A percentile compares a stretch with the other conserved stretches of the same genome.
These are phyloP conservation scores for Magnolia officinalis DNA, from an alignment of 164 flowering plant species.

Conservation along the genomic window DNA sequence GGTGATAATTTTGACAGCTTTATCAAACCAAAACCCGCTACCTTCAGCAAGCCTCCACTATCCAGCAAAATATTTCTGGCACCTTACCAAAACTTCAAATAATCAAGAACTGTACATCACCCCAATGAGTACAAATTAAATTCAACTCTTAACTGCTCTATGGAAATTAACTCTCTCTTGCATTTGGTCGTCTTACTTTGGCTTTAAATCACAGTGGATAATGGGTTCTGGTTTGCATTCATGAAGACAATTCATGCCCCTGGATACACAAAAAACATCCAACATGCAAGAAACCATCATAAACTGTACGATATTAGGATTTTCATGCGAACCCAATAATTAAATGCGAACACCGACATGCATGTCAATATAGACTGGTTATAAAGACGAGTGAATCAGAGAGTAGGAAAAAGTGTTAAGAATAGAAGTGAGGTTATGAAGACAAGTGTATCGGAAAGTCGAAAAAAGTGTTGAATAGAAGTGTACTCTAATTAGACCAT, in stretches of 20 bases:
- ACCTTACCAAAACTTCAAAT: conserved; percentile 86
- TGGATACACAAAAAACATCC: conserved; percentile 26
- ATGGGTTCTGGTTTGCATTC: conserved; percentile 95
- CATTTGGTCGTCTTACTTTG: conserved; percentile 84
- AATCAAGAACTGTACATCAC: conserved; percentile 56
- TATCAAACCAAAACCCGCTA: conserved; percentile 84
- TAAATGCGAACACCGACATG: too few relatives aligned
- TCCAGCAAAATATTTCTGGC: conserved; percentile 99
- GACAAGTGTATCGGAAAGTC: too few relatives aligned
- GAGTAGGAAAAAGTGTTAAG: too few relatives aligned
- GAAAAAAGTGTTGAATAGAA: too few relatives aligned
- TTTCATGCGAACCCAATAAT: background rate
- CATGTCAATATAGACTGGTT: too few relatives aligned
- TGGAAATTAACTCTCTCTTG: conserved; percentile 25
- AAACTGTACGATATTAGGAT: background rate
- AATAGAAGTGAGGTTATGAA: too few relatives aligned
- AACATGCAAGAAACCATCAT: background rate
- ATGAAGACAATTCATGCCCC: conserved; percentile 99
- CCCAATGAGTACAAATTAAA: conserved; percentile 17
- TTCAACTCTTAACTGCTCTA: conserved; percentile 8
- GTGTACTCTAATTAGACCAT: too few relatives aligned
- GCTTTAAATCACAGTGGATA: conserved; percentile 88
- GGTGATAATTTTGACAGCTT: conserved; percentile 63
- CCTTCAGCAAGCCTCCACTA: conserved; percentile 84
- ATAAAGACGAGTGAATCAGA: too few relatives aligned